These are phyloP conservation scores for Musa beccarii DNA, from an alignment of 176 grass and related monocot species.

Conservation along the genomic window DNA sequence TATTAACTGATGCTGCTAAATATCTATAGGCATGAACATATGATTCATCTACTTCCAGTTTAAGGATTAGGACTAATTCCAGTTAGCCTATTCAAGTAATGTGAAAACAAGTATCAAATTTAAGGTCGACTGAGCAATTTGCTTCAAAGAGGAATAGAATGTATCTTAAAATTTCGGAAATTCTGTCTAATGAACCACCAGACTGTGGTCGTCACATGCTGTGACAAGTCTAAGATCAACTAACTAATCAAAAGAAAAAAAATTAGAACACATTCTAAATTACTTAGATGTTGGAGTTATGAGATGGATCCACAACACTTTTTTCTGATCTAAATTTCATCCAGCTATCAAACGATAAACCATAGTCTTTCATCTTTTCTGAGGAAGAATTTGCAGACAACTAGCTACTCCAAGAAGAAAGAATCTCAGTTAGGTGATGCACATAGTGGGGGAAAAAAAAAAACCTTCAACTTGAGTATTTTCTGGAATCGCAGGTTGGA, in stretches of 20 bases:
- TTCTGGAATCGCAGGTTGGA: conserved; percentile 89
- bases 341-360: background rate
- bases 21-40: background rate
- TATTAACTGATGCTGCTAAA: background rate
- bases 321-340: background rate
- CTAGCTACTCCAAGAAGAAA: background rate
- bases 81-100: background rate
- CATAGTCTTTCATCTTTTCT: background rate
- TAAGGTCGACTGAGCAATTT: background rate
- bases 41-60: background rate
- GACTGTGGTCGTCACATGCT: background rate
- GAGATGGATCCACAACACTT: background rate
- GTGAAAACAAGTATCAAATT: background rate
- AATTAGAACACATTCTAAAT: too few relatives aligned
- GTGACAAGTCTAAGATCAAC: background rate
- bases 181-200: background rate
- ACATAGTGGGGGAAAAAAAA: conserved; percentile 9
- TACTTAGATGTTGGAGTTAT: background rate
- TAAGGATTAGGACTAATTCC: background rate
- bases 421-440: background rate
- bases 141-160: background rate
- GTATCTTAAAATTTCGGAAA: background rate
- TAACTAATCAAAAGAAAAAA: too few relatives aligned
- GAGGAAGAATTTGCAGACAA: conserved; percentile 9
- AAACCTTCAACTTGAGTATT: conserved; percentile 78